Percentiles rank a stretch among this genome's conserved stretches.
These are phyloP conservation scores for Serpula lacrymans DNA, from an alignment of 768 basidiomycete genomes.

Conservation along the genomic window DNA sequence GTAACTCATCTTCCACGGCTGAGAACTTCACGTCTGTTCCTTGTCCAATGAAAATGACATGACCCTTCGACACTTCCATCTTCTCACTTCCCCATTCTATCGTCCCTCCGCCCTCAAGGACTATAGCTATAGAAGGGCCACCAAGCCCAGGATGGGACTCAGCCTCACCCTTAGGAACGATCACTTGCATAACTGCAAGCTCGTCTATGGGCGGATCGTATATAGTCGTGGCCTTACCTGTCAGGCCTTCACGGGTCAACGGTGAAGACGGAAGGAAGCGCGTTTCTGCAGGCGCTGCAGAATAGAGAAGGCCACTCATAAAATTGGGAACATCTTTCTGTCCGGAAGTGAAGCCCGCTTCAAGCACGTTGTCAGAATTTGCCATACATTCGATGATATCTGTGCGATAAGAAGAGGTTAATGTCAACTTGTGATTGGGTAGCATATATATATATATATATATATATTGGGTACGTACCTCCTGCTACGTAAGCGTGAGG, in stretches of 20 bases:
- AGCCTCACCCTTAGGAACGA: slow-evolving; percentile 36
- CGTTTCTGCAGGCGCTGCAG: slow-evolving; percentile 54
- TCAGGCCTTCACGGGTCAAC: slow-evolving; percentile 34
- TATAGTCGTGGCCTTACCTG: slow-evolving; percentile 35
- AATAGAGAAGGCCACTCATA: slow-evolving; percentile 76
- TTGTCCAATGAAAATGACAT: slow-evolving; percentile 78
- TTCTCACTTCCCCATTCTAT: slow-evolving; percentile 40
- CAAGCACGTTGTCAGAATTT: slow-evolving; percentile 55
- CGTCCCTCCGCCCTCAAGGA: slow-evolving; percentile 59
- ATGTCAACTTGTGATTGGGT: neutral
- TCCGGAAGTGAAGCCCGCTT: slow-evolving; percentile 53
- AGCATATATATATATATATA: no score
- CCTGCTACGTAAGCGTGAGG: slow-evolving; percentile 59
- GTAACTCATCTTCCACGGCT: slow-evolving; percentile 16
- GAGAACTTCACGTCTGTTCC: slow-evolving; percentile 48
- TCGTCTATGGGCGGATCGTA: slow-evolving; percentile 92
- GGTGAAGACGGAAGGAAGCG: slow-evolving; percentile 60
- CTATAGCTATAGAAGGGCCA: slow-evolving; percentile 79
- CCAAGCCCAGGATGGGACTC: slow-evolving; percentile 59
- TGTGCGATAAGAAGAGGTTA: slow-evolving; percentile 10
- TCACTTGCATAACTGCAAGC: slow-evolving; percentile 74
- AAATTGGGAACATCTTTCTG: slow-evolving; percentile 86
- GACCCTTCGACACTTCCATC: slow-evolving; percentile 51
- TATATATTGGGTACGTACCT: slow-evolving; percentile 41
- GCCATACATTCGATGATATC: slow-evolving; percentile 66